Conservation (phyloP, 208 protist genomes). For the Wallacemonas collosoma region DNA sequence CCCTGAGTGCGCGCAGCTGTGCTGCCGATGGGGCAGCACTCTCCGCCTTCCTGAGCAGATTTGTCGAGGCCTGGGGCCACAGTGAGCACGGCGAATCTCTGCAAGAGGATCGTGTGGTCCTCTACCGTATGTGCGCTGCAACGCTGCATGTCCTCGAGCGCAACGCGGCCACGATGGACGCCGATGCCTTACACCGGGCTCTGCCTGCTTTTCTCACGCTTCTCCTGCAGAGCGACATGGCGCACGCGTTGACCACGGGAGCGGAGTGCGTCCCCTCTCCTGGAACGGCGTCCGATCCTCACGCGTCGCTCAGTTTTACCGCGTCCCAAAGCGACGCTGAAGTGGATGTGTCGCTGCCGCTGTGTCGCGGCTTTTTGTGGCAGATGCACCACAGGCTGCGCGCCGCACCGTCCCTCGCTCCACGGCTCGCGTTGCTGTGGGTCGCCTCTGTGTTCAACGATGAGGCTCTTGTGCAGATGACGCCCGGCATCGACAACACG, state of each 20-base stretch:
- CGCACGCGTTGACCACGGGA: not conserved
- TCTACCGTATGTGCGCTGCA: slow-evolving; percentile 26
- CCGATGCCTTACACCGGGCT: slow-evolving; percentile 25
- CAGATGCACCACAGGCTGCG: not conserved
- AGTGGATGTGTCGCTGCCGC: not conserved
- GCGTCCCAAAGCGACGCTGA: not conserved
- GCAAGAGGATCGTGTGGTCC: not conserved
- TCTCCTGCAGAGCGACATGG: not conserved
- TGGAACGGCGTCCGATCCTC: no score
- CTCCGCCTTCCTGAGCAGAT: slow-evolving; percentile 40
- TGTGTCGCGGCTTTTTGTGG: not conserved
- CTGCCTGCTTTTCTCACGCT: not conserved
- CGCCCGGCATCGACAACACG: no score
- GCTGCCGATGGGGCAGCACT: slow-evolving; percentile 50
- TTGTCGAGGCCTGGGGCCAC: slow-evolving; percentile 2
- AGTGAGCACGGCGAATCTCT: not conserved
- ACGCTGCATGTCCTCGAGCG: slow-evolving; percentile 26
- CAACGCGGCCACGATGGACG: slow-evolving; percentile 29
- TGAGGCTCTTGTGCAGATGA: no score
- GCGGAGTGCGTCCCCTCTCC: no score
- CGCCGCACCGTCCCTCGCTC: not conserved
- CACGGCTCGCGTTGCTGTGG: slow-evolving; percentile 2
- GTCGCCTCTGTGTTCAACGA: not conserved
- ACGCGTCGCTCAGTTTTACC: not conserved
- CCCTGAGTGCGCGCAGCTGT: slow-evolving; percentile 68